These are phyloP conservation scores for Didymellaceae sp. DNA, from an alignment of 2,329 filamentous ascomycete genomes.

Conservation along the genomic window DNA sequence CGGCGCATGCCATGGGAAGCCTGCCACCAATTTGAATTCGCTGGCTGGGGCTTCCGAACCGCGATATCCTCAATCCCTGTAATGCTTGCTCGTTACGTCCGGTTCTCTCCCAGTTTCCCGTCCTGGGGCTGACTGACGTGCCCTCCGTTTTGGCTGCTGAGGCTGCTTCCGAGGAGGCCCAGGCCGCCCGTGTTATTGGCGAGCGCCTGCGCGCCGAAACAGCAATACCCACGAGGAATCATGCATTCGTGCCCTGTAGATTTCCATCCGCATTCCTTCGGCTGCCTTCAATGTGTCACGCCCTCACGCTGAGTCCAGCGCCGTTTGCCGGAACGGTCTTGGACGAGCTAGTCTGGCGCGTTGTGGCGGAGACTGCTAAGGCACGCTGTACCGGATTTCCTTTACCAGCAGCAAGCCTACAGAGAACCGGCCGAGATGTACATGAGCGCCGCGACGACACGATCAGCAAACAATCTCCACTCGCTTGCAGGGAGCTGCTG, in stretches of 20 bases:
- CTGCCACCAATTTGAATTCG: conserved; percentile 20
- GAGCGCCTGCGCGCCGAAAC: conserved; percentile 24
- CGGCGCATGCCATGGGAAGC: conserved; percentile 18
- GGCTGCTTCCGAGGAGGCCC: conserved; percentile 22
- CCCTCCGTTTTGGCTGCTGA: conserved; percentile 37
- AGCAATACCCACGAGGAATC: conserved; percentile 19
- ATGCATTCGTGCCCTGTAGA: conserved; percentile 15
- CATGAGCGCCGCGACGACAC: conserved; percentile 38
- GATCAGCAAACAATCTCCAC: conserved; percentile 50
- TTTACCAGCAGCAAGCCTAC: conserved; percentile 26
- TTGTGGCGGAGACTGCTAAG: conserved; percentile 32
- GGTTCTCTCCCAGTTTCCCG: conserved; percentile 14
- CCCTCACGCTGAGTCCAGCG: conserved; percentile 19
- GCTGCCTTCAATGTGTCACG: conserved; percentile 6
- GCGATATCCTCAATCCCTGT: conserved; percentile 32
- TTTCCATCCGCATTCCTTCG: conserved; percentile 7
- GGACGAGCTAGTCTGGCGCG: conserved; percentile 22
- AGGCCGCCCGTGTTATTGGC: conserved; percentile 25
- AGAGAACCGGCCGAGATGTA: conserved; percentile 36
- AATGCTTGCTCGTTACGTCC: conserved; percentile 17
- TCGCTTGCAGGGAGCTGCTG: conserved; percentile 40
- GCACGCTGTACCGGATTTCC: conserved; percentile 27
- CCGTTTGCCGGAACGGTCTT: conserved; percentile 20
- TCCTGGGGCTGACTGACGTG: conserved; percentile 39
- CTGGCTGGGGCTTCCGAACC: conserved; percentile 25